These are phyloP conservation scores for Daphne laureola DNA, from an alignment of 441 rosid species.

Conservation along the genomic window DNA sequence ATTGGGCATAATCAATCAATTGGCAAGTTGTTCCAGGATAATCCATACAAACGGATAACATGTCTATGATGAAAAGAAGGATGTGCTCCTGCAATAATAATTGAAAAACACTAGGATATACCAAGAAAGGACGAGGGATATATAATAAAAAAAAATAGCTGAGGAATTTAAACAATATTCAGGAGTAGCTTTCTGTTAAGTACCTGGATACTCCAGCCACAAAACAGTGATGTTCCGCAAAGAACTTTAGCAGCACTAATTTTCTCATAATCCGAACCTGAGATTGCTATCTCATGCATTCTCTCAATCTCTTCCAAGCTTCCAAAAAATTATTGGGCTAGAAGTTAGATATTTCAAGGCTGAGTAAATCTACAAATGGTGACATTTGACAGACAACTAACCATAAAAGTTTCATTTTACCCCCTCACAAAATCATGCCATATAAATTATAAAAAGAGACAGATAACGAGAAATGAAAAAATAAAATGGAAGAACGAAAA, in stretches of 20 bases:
- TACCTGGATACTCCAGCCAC: constrained; percentile 99
- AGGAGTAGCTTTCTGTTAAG: not conserved
- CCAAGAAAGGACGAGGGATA: constrained; percentile 12
- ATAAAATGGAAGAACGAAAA: no score
- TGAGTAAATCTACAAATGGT: no score
- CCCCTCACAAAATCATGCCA: no score
- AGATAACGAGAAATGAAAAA: no score
- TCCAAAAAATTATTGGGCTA: constrained; percentile 78
- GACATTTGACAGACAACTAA: no score
- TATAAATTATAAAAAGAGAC: no score
- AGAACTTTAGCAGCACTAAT: constrained; percentile 84
- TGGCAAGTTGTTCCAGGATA: constrained; percentile 69
- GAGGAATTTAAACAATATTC: constrained; percentile 7
- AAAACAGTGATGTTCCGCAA: constrained; percentile 91
- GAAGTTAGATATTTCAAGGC: constrained; percentile 14
- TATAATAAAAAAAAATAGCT: constrained; percentile 10
- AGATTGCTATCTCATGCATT: constrained; percentile 81
- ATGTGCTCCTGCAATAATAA: constrained; percentile 68
- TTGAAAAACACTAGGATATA: constrained; percentile 9
- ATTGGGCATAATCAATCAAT: constrained; percentile 68
- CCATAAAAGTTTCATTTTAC: no score
- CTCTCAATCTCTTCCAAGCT: constrained; percentile 98
- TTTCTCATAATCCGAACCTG: constrained; percentile 89
- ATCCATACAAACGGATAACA: constrained; percentile 72
- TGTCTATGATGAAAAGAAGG: constrained; percentile 56